Base-by-base conservation (phyloP, 169 alveolate genomes). In the Perkinsus olseni region DNA sequence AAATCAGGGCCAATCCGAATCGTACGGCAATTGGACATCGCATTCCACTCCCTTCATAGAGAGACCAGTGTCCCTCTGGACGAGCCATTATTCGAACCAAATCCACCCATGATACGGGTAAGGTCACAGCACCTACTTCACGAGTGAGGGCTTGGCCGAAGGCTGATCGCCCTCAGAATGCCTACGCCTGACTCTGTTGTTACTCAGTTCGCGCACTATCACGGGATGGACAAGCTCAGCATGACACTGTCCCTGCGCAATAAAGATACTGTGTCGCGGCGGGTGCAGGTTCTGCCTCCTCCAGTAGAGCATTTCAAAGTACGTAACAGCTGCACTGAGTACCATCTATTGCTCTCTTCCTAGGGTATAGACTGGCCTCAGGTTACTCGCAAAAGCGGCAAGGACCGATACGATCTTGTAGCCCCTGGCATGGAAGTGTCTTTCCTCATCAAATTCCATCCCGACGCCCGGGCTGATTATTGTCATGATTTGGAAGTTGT, bases 371-470 rank as follows among this genome's bases (percentile, higher is more conserved):
- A 40, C 36, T 24, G 82, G 8, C 17, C 82, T 62, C 82, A 62
- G 82, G 82, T 62, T 21, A 62, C 82, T 13, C 82, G 82, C 31
- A 62, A 62, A 24, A 62, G 37, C 28, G 82, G 82, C 37, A 62
- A 62, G 82, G 82, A 62, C 31, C 82, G 82, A 62, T 62, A 62
- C 34, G 82, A 62, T 38, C 94, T 95, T 94, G 98, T 97, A 0
- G 98, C 99, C 0, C 98, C 99, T n/a, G 99, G 99, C 40, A 97
- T 97, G 98, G 98, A 96, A 91, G 96, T 97, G 92, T 95, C 97
- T 37, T 97, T 96, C 92, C 93, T 94, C 45, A 96, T 97, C 91
- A 96, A 95, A 93, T 97, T 97, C 93, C 96, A 98, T 38, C 99
- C 99, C 37, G 98, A 97, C 93, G 97, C 99, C 0, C 97, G 97